Percentiles rank a stretch among this genome's conserved stretches.
These are phyloP conservation scores for Blepharisma undulans DNA, from an alignment of 169 alveolate genomes.

Conservation along the genomic window DNA sequence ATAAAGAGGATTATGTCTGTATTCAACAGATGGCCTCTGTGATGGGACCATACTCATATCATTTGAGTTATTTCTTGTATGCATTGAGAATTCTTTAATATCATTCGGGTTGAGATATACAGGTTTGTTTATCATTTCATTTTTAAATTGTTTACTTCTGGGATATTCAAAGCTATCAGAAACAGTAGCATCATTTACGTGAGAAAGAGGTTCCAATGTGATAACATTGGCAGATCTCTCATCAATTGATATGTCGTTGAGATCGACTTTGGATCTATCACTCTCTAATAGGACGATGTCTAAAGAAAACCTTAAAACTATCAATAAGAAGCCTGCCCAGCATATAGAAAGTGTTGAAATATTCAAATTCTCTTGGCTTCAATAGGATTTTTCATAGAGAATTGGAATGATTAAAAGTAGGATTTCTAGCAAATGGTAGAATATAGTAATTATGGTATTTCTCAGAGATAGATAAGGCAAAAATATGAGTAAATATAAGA, in stretches of 20 bases:
- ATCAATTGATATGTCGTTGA: neutral
- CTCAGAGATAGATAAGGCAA: neutral
- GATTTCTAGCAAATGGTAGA: neutral
- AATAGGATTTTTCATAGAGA: neutral
- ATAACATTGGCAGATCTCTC: neutral
- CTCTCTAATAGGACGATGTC: neutral
- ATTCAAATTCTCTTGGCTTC: neutral
- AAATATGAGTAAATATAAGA: neutral
- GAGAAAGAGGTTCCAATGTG: neutral
- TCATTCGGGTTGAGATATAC: neutral
- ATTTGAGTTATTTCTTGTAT: neutral
- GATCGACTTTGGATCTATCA: neutral
- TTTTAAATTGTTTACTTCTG: neutral
- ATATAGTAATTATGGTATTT: neutral
- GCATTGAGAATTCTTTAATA: neutral
- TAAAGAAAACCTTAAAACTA: neutral
- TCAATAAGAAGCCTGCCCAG: neutral
- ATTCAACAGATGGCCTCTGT: neutral
- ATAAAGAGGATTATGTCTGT: neutral
- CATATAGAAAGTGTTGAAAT: neutral
- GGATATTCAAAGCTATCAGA: neutral
- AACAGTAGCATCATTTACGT: neutral
- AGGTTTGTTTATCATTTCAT: neutral
- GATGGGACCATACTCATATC: neutral
- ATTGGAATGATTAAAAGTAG: neutral